Conservation (phyloP, 2,329 filamentous ascomycete species). For the Colletotrichum higginsianum region DNA sequence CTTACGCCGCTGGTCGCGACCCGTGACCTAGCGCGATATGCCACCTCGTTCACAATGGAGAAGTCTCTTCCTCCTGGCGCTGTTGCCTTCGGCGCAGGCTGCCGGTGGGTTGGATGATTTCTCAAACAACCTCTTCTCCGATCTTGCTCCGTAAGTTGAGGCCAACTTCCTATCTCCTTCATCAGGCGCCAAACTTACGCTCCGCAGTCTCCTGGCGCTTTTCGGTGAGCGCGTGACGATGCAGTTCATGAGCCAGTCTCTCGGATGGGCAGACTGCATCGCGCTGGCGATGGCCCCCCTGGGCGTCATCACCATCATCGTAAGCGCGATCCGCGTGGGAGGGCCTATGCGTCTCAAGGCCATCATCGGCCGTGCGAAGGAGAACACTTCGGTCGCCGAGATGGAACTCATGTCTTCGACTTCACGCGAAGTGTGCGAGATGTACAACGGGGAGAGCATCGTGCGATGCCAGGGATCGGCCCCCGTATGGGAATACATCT, state of each 20-base stretch:
- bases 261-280: slow-evolving; percentile 49
- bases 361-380: slow-evolving; percentile 57
- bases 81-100: no score
- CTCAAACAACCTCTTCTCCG: no score
- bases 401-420: slow-evolving; percentile 59
- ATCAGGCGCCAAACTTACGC: no score
- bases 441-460: slow-evolving; percentile 47
- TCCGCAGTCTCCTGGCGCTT: slow-evolving; percentile 48
- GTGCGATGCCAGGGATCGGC: neutral
- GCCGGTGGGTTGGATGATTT: no score
- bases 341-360: slow-evolving; percentile 51
- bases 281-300: slow-evolving; percentile 54
- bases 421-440: slow-evolving; percentile 55
- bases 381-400: slow-evolving; percentile 52
- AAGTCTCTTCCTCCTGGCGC: no score
- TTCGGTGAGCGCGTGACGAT: slow-evolving; percentile 58
- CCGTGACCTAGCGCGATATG: no score
- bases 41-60: no score
- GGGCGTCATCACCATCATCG: slow-evolving; percentile 57
- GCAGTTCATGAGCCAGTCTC: slow-evolving; percentile 55
- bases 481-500: neutral
- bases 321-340: slow-evolving; percentile 52
- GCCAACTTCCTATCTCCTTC: no score
- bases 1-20: no score
- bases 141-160: no score